Percentiles rank a stretch among this genome's conserved stretches.
phyloP scores from a whole-genome alignment of 2,329 filamentous ascomycete genomes.

The Aspergillaceae sp. region DNA sequence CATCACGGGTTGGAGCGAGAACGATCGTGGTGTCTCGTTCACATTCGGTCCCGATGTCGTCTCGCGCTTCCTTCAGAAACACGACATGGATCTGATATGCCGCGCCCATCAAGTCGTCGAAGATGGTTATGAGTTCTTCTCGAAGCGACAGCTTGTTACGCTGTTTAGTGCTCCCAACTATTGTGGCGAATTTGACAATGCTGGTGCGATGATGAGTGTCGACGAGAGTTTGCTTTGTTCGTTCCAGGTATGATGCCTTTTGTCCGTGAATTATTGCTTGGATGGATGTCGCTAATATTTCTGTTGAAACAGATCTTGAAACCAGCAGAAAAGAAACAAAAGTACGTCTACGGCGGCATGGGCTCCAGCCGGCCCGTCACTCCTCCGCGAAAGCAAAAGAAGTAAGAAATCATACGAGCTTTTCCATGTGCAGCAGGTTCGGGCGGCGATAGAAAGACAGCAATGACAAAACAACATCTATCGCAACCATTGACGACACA shows the following conservation, averaged over 20 bases:
- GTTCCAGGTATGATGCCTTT: conserved; percentile 65
- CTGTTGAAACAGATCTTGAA: conserved; percentile 69
- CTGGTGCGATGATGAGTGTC: conserved; percentile 99
- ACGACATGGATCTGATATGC: conserved; percentile 99
- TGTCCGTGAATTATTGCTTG: too few relatives aligned
- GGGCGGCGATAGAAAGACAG: conserved; percentile 68
- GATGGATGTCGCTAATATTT: background rate
- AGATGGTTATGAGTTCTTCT: conserved; percentile 99
- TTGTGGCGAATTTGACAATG: conserved; percentile 98
- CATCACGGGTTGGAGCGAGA: conserved; percentile 98
- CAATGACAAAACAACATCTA: too few relatives aligned
- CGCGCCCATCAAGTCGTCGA: conserved; percentile 98
- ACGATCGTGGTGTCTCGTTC: conserved; percentile 96
- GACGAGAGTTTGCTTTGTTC: conserved; percentile 97
- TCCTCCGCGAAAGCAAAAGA: conserved; percentile 63
- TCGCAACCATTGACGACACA: conserved; percentile 14
- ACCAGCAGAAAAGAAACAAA: conserved; percentile 99
- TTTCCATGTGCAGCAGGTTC: conserved; percentile 75
- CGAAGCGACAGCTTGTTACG: conserved; percentile 92
- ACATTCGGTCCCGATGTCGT: conserved; percentile 97
- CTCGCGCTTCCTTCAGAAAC: conserved; percentile 93
- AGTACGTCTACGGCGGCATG: conserved; percentile 80
- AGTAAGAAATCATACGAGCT: conserved; percentile 65
- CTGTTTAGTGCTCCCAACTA: conserved; percentile 98
- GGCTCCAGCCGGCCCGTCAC: conserved; percentile 61